Conservation (phyloP, 225 moss, liverwort and hornwort species). For the Rhytidiadelphus loreus region DNA sequence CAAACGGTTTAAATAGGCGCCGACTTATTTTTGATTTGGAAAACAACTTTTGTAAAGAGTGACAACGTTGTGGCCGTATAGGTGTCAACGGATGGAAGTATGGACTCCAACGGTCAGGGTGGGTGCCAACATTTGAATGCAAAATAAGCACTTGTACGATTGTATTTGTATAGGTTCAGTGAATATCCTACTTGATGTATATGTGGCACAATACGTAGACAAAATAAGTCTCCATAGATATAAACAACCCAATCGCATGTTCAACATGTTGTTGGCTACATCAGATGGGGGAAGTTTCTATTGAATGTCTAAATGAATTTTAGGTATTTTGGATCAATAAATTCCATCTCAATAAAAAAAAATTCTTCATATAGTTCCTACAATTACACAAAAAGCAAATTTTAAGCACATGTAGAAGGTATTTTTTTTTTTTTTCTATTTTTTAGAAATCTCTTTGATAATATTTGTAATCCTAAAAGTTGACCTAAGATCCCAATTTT, state of each 20-base stretch:
- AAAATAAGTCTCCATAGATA: accelerated
- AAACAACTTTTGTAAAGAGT: neutral
- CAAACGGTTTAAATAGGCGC: accelerated
- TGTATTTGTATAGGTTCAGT: neutral
- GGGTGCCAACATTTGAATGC: neutral
- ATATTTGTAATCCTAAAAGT: neutral
- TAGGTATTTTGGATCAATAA: neutral
- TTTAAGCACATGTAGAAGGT: no score
- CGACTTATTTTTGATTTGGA: neutral
- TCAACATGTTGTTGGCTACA: neutral
- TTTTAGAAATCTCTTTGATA: neutral
- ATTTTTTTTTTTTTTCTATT: neutral
- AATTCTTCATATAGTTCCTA: neutral
- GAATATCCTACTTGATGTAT: neutral
- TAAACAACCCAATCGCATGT: accelerated
- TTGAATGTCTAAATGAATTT: accelerated
- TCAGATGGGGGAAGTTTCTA: accelerated
- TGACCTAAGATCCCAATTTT: neutral
- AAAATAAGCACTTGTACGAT: neutral
- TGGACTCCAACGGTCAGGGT: accelerated
- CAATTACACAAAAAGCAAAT: neutral
- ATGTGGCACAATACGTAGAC: accelerated
- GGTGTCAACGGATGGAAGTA: neutral
- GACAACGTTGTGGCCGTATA: accelerated
- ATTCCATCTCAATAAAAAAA: neutral